Percentiles rank a stretch among this genome's conserved stretches.
Evolutionary conservation across 176 grass and related monocot species (phyloP).

Genomic region (Themeda triandra): DNA sequence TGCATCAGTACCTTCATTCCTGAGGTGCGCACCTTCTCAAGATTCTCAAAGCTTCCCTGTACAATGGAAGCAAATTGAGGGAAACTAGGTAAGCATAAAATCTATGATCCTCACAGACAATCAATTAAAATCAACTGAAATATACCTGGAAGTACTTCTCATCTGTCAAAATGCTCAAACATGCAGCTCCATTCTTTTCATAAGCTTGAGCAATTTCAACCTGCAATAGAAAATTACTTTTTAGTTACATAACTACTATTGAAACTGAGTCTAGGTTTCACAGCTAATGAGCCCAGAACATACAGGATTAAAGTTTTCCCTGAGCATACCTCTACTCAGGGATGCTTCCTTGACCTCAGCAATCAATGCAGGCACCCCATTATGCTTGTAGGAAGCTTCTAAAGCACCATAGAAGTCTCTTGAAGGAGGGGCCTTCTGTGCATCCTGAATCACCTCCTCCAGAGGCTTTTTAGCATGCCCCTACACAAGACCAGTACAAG

Average conservation of each 20-base stretch:
- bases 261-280: background rate
- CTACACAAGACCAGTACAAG: conserved; percentile 17
- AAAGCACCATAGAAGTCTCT: conserved; percentile 73
- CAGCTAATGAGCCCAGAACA: conserved; percentile 23
- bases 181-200: conserved; percentile 70
- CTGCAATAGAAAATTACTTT: conserved; percentile 13
- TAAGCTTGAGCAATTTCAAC: conserved; percentile 70
- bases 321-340: conserved; percentile 70
- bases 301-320: conserved; percentile 91
- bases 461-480: conserved; percentile 37
- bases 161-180: conserved; percentile 79
- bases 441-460: conserved; percentile 39
- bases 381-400: conserved; percentile 45
- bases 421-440: conserved; percentile 44
- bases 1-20: conserved; percentile 66
- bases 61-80: conserved; percentile 8
- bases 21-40: conserved; percentile 74
- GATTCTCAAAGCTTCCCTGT: conserved; percentile 88
- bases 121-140: background rate
- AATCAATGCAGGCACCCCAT: conserved; percentile 67
- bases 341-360: conserved; percentile 95
- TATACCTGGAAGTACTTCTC: conserved; percentile 68
- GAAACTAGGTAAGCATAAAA: background rate
- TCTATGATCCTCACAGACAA: background rate
- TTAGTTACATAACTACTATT: conserved; percentile 1